Base-by-base conservation (phyloP, 2,329 filamentous ascomycete genomes). In the Fusarium chuoi region DNA sequence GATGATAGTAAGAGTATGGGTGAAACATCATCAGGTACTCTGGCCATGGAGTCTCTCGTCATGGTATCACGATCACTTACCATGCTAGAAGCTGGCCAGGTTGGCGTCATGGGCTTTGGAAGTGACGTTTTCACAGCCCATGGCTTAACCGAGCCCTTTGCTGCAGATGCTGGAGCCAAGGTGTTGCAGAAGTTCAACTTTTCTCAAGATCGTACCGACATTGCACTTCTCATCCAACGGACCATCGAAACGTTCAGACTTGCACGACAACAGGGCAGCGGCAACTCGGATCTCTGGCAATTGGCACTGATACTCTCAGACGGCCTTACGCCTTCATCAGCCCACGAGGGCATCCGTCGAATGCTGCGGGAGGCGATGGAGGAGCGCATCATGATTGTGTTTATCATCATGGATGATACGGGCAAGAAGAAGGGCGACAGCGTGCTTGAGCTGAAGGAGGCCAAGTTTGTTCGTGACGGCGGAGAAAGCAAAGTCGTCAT, bases 1-100 rank as follows among this genome's bases (percentile, higher is more conserved):
- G 96, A 99, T 82, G 96, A 99, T 85, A 96, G 93, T 78, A 94
- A 93, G 82, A 95, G 92, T 68, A 99, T 99, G 96, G 92, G 93
- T 22, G 95, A 98, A 80, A 87, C 87, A 4, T 90, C 89, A 30
- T 93, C 93, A 15, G 93, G 93, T 46, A 88, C 90, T 24, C 89
- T 99, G 8, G 96, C 96, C 0, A 94, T 99, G 80, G 95, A 98
- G 80, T 98, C 96, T 0, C 90, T 99, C 7, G 95, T 97, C 36
- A 93, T 99, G 82, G 93, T 99, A 15, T 92, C 94, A 9, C 93
- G 94, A 70, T 92, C 93, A 28, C 88, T 99, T 30, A 91, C 92
- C 49, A 97, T 98, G 92, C 91, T 99, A 42, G 97, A 99, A 85
- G 95, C 93, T 3, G 97, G 97, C 36, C 94, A 98, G 79, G 90